phyloP scores from a whole-genome alignment of 768 basidiomycete species.

The Imleria badia region DNA sequence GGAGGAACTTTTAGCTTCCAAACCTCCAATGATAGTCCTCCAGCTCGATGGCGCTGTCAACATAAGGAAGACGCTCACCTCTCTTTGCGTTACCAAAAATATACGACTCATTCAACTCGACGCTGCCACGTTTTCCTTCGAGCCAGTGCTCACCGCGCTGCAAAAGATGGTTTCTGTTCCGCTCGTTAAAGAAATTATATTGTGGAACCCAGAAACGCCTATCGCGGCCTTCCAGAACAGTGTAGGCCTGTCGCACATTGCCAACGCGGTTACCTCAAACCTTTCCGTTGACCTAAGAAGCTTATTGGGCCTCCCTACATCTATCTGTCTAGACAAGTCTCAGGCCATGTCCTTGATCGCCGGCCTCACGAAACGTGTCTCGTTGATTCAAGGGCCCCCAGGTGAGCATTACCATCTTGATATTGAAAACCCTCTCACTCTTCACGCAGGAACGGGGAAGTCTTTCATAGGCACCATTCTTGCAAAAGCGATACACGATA shows the following conservation, averaged over 20 bases:
- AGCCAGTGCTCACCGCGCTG: conserved; percentile 58
- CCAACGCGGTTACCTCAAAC: conserved; percentile 29
- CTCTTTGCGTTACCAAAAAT: conserved; percentile 33
- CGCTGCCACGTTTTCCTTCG: conserved; percentile 58
- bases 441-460: conserved; percentile 60
- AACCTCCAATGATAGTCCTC: conserved; percentile 51
- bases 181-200: conserved; percentile 49
- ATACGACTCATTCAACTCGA: conserved; percentile 55
- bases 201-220: conserved; percentile 41
- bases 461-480: conserved; percentile 68
- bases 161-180: conserved; percentile 38
- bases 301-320: conserved; percentile 34
- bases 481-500: conserved; percentile 57
- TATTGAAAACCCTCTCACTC: not conserved
- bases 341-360: conserved; percentile 48
- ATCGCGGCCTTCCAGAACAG: not conserved
- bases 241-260: conserved; percentile 8
- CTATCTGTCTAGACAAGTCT: conserved; percentile 48
- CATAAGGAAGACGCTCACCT: conserved; percentile 37
- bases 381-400: conserved; percentile 70
- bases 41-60: conserved; percentile 48
- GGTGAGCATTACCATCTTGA: conserved; percentile 37
- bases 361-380: conserved; percentile 53
- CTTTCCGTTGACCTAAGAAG: conserved; percentile 39
- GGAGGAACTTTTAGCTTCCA: conserved; percentile 47